These are phyloP conservation scores for Helicostylum pulchrum DNA, from an alignment of 192 early-diverging fungal genomes.

Conservation along the genomic window DNA sequence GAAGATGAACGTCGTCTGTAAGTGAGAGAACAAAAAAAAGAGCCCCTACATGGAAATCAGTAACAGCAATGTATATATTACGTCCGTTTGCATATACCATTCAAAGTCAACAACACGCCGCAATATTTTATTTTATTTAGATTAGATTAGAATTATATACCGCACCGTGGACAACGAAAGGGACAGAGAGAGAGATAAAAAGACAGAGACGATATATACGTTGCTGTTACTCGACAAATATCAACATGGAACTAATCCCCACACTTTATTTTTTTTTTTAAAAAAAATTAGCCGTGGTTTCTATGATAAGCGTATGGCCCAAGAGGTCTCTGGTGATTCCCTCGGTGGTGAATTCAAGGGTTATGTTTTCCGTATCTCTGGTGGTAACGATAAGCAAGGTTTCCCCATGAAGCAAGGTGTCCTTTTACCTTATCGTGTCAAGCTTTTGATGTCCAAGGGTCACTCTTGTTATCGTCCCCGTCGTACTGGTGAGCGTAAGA, in stretches of 20 bases:
- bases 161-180: too few relatives aligned
- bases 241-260: too few relatives aligned
- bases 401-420: slow-evolving; percentile 99
- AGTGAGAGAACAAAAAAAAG: background rate
- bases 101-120: too few relatives aligned
- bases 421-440: slow-evolving; percentile 67
- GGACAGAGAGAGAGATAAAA: too few relatives aligned
- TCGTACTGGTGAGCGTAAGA: slow-evolving; percentile 95
- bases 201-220: too few relatives aligned
- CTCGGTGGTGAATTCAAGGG: slow-evolving; percentile 99
- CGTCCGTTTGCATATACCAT: too few relatives aligned
- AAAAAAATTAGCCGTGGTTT: slow-evolving; percentile 73
- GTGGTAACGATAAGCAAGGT: slow-evolving; percentile 99
- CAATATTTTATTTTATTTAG: too few relatives aligned
- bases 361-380: slow-evolving; percentile 98
- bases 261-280: too few relatives aligned
- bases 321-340: slow-evolving; percentile 92
- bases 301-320: slow-evolving; percentile 97
- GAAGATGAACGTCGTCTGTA: slow-evolving; percentile 39
- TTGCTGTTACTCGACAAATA: too few relatives aligned
- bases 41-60: too few relatives aligned
- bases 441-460: slow-evolving; percentile 83
- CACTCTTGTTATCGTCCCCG: slow-evolving; percentile 99
- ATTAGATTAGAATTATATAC: too few relatives aligned
- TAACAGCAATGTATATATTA: too few relatives aligned